These are phyloP conservation scores for Aspergillus fumigatus DNA, from an alignment of 2,329 filamentous ascomycete species.

Conservation along the genomic window DNA sequence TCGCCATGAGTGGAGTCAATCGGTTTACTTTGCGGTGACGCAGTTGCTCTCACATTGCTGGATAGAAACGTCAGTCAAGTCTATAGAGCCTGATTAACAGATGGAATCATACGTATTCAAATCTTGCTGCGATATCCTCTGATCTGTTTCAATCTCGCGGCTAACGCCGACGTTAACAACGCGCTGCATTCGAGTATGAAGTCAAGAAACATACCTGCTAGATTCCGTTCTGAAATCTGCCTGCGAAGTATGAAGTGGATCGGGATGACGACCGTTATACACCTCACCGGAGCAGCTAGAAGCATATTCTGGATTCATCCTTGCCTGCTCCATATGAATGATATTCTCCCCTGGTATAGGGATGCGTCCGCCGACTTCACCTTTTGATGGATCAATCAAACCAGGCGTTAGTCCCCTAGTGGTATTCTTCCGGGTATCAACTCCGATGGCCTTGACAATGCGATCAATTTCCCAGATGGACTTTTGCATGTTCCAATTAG, in stretches of 20 bases:
- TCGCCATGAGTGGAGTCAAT: background rate
- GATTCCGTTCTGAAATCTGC: background rate
- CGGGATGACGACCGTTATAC: background rate
- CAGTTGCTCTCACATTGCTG: background rate
- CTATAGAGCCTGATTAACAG: background rate
- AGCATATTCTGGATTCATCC: background rate
- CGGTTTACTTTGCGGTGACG: background rate
- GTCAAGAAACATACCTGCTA: background rate
- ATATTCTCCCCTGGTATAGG: conserved; percentile 1
- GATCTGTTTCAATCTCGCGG: background rate
- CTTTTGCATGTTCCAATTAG: conserved; percentile 9
- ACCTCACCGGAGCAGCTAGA: background rate
- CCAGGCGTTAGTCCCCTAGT: conserved; percentile 17
- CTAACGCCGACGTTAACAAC: background rate
- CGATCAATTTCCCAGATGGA: conserved; percentile 6
- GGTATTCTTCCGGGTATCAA: conserved; percentile 9
- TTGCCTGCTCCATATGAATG: background rate
- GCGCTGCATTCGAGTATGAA: background rate
- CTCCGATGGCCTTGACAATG: background rate
- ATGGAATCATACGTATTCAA: background rate
- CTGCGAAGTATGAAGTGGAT: background rate
- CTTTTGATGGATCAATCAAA: conserved; percentile 9
- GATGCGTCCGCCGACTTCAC: conserved; percentile 13
- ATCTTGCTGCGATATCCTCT: background rate
- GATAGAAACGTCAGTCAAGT: background rate